phyloP scores from a whole-genome alignment of 2,329 filamentous ascomycete genomes.

The Colletotrichum sp. region DNA sequence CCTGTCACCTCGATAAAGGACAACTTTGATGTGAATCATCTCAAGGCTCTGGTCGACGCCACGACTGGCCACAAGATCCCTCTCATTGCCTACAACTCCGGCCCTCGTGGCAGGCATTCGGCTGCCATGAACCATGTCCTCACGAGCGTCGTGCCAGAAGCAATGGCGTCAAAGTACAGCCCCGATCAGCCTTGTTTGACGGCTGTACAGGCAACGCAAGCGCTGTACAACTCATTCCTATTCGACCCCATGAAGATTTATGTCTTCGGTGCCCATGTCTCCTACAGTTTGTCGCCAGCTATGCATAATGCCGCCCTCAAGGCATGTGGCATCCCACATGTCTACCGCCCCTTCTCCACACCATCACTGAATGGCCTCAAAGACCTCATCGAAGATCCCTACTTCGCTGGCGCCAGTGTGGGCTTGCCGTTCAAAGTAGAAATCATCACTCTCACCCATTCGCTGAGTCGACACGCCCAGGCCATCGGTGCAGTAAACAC shows the following conservation, averaged over 20 bases:
- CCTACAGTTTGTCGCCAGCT: constrained; percentile 75
- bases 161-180: constrained; percentile 26
- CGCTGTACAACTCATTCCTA: constrained; percentile 70
- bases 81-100: constrained; percentile 69
- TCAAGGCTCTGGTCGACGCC: constrained; percentile 54
- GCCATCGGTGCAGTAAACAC: constrained; percentile 82
- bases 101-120: constrained; percentile 65
- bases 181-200: constrained; percentile 49
- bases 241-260: constrained; percentile 75
- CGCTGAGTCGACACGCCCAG: constrained; percentile 73
- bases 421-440: constrained; percentile 79
- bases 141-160: constrained; percentile 61
- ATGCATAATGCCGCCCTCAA: constrained; percentile 78
- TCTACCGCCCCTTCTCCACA: constrained; percentile 69
- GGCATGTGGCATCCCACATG: constrained; percentile 71
- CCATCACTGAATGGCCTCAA: constrained; percentile 66
- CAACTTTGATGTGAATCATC: constrained; percentile 63
- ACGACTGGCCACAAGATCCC: constrained; percentile 51
- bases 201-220: constrained; percentile 65
- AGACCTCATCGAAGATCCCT: constrained; percentile 65
- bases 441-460: constrained; percentile 70
- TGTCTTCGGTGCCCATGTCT: constrained; percentile 75
- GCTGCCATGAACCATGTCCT: constrained; percentile 70
- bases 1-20: constrained; percentile 63
- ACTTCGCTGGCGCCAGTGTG: constrained; percentile 75